A percentile compares a stretch with the other conserved stretches of the same genome.
Evolutionary conservation across 1,139 yeast species (phyloP).

Genomic region (Taiozyma sp.): DNA sequence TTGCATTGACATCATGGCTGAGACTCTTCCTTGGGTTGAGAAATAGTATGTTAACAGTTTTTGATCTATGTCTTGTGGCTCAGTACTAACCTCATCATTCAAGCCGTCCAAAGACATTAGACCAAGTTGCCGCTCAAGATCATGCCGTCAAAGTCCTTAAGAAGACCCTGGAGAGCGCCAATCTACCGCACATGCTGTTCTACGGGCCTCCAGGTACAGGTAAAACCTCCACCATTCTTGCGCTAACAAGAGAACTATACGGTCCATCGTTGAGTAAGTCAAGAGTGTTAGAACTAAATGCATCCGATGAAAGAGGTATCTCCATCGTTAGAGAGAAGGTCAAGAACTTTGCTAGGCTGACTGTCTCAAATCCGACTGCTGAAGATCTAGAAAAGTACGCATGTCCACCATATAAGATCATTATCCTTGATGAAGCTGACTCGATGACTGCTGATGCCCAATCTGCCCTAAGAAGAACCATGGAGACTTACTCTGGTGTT

Average conservation of each 20-base stretch:
- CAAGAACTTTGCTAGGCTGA: constrained; percentile 84
- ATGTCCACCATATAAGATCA: constrained; percentile 90
- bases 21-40: constrained; percentile 24
- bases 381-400: constrained; percentile 73
- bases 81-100: constrained; percentile 1
- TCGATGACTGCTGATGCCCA: constrained; percentile 99
- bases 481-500: constrained; percentile 90
- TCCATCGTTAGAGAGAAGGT: constrained; percentile 88
- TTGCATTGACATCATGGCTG: background rate
- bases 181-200: constrained; percentile 91
- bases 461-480: constrained; percentile 89
- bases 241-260: constrained; percentile 78
- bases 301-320: constrained; percentile 96
- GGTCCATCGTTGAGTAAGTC: constrained; percentile 69
- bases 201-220: constrained; percentile 99
- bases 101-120: constrained; percentile 61
- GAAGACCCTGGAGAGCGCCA: constrained; percentile 72
- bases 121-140: constrained; percentile 88
- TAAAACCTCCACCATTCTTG: constrained; percentile 88
- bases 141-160: constrained; percentile 85
- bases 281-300: constrained; percentile 87
- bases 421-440: constrained; percentile 90
- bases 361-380: constrained; percentile 75
- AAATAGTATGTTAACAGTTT: constrained; percentile 14
- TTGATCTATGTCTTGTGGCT: background rate